Evolutionary conservation across 805 yeast genomes (phyloP).

Genomic region (Ogataea ganodermae): DNA sequence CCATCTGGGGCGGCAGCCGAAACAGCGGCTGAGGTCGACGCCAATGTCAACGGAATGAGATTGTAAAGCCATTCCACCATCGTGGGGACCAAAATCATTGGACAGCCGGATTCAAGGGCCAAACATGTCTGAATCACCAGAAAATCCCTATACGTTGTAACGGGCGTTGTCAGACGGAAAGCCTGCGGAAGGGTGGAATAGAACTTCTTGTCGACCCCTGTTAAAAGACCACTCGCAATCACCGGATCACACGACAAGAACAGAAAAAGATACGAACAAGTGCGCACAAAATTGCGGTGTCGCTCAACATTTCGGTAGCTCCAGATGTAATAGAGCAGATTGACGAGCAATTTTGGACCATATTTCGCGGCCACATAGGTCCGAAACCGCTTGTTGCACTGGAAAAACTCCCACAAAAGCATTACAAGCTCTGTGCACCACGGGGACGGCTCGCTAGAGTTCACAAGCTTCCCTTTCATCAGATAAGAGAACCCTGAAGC

Average conservation of each 20-base stretch:
- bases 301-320: constrained; percentile 44
- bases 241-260: constrained; percentile 43
- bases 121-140: constrained; percentile 53
- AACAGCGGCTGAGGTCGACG: neutral
- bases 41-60: constrained; percentile 46
- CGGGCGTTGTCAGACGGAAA: constrained; percentile 43
- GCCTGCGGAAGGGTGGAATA: constrained; percentile 54
- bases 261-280: constrained; percentile 53
- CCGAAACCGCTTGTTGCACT: constrained; percentile 65
- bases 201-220: constrained; percentile 45
- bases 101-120: constrained; percentile 40
- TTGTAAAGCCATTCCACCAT: constrained; percentile 64
- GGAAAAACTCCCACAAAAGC: constrained; percentile 74
- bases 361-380: constrained; percentile 42
- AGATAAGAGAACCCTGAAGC: constrained; percentile 27
- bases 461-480: constrained; percentile 27
- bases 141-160: constrained; percentile 63
- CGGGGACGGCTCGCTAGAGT: constrained; percentile 29
- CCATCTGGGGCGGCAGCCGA: neutral
- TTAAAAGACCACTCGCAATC: constrained; percentile 42
- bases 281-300: constrained; percentile 47
- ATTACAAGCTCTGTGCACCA: constrained; percentile 63
- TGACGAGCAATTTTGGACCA: constrained; percentile 54
- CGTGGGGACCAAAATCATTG: constrained; percentile 44
- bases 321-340: constrained; percentile 58